These are phyloP conservation scores for Trichoderma sp. DNA, from an alignment of 2,329 filamentous ascomycete genomes.

Conservation along the genomic window DNA sequence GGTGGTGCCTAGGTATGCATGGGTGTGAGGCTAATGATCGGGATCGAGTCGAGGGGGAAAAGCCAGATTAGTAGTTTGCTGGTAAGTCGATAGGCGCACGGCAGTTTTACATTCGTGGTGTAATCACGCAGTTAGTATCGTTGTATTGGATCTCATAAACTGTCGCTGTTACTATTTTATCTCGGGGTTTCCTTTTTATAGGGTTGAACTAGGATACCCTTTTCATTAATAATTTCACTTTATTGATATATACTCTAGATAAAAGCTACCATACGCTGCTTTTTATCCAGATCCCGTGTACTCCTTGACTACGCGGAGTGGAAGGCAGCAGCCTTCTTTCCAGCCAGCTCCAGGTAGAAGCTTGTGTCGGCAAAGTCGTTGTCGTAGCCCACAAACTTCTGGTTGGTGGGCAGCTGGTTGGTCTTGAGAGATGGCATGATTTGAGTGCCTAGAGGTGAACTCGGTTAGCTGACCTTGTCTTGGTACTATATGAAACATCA, in stretches of 20 bases:
- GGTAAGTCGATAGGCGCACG: background rate
- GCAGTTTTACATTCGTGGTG: background rate
- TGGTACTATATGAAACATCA: too few relatives aligned
- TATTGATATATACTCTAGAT: background rate
- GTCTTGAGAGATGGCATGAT: conserved; percentile 20
- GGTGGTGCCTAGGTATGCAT: too few relatives aligned
- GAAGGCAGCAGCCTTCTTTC: conserved; percentile 23
- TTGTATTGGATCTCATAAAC: background rate
- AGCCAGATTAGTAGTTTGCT: background rate
- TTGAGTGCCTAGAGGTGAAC: conserved; percentile 1
- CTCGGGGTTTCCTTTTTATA: background rate
- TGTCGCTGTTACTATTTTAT: background rate
- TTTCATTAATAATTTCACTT: background rate
- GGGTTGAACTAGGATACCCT: too few relatives aligned
- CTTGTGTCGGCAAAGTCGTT: conserved; percentile 18
- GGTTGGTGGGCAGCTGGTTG: conserved; percentile 24
- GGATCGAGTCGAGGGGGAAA: too few relatives aligned
- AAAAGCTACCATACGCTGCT: background rate
- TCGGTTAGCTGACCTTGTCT: background rate
- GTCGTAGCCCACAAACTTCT: conserved; percentile 24
- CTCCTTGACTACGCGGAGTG: background rate
- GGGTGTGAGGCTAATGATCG: background rate
- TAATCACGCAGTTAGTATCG: background rate
- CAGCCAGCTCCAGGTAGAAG: conserved; percentile 17
- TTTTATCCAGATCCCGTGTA: background rate